Evolutionary conservation across 768 basidiomycete species (phyloP).

Genomic region (Asterophora lycoperdoides): DNA sequence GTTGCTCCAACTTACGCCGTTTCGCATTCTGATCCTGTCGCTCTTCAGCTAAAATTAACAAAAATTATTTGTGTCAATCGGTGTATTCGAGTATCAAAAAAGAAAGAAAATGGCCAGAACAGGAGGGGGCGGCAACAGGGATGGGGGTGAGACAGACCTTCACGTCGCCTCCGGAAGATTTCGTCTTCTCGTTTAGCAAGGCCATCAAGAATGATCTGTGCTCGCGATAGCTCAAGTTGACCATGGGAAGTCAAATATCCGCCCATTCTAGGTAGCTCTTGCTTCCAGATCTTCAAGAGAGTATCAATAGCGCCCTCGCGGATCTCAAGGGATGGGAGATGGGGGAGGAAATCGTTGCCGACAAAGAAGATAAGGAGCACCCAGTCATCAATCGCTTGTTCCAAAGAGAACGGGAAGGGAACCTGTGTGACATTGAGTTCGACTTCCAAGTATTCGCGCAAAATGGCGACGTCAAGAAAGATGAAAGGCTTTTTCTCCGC

Average conservation of each 20-base stretch:
- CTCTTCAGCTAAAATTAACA: constrained; percentile 70
- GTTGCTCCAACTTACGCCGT: constrained; percentile 67
- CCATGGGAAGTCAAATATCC: constrained; percentile 96
- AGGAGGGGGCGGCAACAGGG: constrained; percentile 6
- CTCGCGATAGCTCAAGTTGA: constrained; percentile 76
- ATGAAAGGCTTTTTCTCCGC: constrained; percentile 94
- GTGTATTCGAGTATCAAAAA: constrained; percentile 16
- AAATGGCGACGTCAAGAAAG: constrained; percentile 93
- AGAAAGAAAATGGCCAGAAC: constrained; percentile 11
- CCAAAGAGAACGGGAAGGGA: constrained; percentile 86
- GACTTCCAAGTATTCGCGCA: constrained; percentile 97
- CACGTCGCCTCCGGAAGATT: constrained; percentile 87
- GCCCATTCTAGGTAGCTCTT: constrained; percentile 91
- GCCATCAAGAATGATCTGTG: constrained; percentile 93
- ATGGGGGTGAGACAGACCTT: constrained; percentile 58
- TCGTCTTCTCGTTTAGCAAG: constrained; percentile 93
- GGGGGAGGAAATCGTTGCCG: constrained; percentile 98
- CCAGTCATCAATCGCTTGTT: constrained; percentile 99
- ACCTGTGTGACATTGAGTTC: constrained; percentile 82
- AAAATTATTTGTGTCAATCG: constrained; percentile 25
- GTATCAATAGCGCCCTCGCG: constrained; percentile 99
- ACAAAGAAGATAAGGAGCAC: constrained; percentile 99
- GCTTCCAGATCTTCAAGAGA: constrained; percentile 92
- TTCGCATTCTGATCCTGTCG: constrained; percentile 91
- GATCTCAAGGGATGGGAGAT: constrained; percentile 97